phyloP scores from a whole-genome alignment of 352 stramenopile genomes.

The Halophytophthora batemanensis region DNA sequence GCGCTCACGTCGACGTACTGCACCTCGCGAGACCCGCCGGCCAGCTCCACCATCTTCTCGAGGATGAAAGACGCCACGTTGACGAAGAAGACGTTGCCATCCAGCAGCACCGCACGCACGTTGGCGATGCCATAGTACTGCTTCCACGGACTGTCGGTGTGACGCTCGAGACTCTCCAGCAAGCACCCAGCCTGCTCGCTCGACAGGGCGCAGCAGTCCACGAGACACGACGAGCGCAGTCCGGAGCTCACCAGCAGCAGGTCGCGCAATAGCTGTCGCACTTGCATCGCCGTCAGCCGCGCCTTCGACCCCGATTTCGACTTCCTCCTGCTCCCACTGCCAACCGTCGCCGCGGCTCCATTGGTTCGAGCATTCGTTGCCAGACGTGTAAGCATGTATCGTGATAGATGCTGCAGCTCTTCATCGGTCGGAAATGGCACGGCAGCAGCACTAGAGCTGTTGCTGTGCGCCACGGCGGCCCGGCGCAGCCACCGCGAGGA shows the following conservation, averaged over 20 bases:
- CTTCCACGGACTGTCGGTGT: not conserved
- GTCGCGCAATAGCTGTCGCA: conserved; percentile 31
- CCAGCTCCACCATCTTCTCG: conserved; percentile 28
- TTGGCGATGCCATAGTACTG: conserved; percentile 3
- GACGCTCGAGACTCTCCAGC: conserved; percentile 11
- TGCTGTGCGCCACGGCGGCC: not conserved
- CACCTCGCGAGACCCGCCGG: conserved; percentile 13
- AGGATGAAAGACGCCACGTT: conserved; percentile 28
- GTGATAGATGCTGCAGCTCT: conserved; percentile 7
- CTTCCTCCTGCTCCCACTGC: conserved; percentile 2
- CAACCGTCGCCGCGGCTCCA: not conserved
- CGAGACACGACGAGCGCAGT: conserved; percentile 36
- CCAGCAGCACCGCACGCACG: conserved; percentile 28
- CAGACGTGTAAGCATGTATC: conserved; percentile 18
- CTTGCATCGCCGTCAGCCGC: conserved; percentile 18
- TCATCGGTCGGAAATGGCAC: conserved; percentile 8
- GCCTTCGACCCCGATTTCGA: not conserved
- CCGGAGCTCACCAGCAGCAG: conserved; percentile 35
- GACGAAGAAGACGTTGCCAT: conserved; percentile 47
- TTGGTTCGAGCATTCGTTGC: not conserved
- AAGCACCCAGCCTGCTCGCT: conserved; percentile 20
- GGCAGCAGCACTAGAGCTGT: not conserved
- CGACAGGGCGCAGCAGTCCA: conserved; percentile 38
- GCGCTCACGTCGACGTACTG: conserved; percentile 37
- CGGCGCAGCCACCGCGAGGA: conserved; percentile 18